Percentiles rank a stretch among this genome's conserved stretches.
phyloP scores from a whole-genome alignment of 192 early-diverging fungal genomes.

The Nowakowskiella sp. region DNA sequence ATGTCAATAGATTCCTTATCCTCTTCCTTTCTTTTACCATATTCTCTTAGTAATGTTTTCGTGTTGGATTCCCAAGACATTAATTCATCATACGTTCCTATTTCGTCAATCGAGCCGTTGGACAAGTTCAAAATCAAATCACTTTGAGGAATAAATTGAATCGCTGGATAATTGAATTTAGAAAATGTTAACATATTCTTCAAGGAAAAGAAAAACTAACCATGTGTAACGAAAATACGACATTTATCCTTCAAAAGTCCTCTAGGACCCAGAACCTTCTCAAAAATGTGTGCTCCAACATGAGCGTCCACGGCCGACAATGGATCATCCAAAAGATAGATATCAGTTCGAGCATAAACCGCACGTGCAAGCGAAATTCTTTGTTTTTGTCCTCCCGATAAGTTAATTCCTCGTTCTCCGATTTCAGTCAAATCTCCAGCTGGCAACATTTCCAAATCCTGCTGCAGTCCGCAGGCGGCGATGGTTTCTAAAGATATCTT shows the following conservation, averaged over 20 bases:
- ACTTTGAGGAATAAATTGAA: constrained; percentile 63
- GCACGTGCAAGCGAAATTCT: constrained; percentile 56
- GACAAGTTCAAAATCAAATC: constrained; percentile 65
- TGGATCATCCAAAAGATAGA: constrained; percentile 68
- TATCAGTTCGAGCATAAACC: constrained; percentile 81
- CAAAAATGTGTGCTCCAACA: constrained; percentile 73
- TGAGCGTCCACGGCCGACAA: constrained; percentile 61
- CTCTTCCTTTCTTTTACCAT: neutral
- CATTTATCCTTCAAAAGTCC: constrained; percentile 71
- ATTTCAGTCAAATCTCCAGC: constrained; percentile 87
- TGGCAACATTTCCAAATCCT: constrained; percentile 79
- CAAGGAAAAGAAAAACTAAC: neutral
- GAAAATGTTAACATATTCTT: constrained; percentile 4
- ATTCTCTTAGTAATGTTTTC: constrained; percentile 1
- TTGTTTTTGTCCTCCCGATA: constrained; percentile 45
- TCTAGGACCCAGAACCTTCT: constrained; percentile 79
- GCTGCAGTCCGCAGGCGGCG: constrained; percentile 74
- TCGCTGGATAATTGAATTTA: constrained; percentile 48
- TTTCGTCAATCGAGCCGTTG: constrained; percentile 61
- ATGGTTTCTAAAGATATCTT: constrained; percentile 38
- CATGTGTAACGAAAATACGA: constrained; percentile 68
- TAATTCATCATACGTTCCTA: constrained; percentile 58
- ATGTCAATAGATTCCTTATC: neutral
- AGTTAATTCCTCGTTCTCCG: constrained; percentile 53
- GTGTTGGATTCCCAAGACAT: constrained; percentile 32